phyloP scores from a whole-genome alignment of 2,329 filamentous ascomycete genomes.

The Ophiocordyceps sinensis region DNA sequence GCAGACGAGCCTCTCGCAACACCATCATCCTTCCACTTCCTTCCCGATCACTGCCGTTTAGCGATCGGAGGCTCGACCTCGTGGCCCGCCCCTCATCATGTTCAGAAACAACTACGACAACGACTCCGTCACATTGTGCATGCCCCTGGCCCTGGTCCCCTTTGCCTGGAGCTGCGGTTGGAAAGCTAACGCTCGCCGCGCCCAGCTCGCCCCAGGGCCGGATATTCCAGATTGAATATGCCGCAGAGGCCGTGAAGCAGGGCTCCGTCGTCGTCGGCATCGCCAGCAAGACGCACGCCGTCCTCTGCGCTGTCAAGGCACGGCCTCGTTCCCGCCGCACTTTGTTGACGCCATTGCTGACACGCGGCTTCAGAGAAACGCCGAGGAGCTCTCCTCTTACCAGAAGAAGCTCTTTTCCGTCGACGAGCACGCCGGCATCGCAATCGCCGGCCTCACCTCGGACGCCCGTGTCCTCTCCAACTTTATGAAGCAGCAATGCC shows the following conservation, averaged over 20 bases:
- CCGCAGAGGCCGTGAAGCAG: constrained; percentile 96
- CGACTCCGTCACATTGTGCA: constrained; percentile 98
- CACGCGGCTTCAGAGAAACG: constrained; percentile 64
- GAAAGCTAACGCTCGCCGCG: constrained; percentile 9
- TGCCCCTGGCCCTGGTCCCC: constrained; percentile 9
- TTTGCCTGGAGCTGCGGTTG: not conserved
- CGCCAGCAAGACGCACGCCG: constrained; percentile 94
- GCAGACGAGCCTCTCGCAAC: too few relatives aligned
- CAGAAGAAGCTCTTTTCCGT: constrained; percentile 98
- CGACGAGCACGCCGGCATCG: constrained; percentile 89
- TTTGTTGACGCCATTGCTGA: not conserved
- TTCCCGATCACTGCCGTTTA: not conserved
- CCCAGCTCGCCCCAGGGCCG: constrained; percentile 93
- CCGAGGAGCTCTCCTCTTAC: constrained; percentile 98
- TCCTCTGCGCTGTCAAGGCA: constrained; percentile 94
- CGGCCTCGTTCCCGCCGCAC: constrained; percentile 7
- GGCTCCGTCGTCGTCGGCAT: constrained; percentile 95
- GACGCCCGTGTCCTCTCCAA: constrained; percentile 98
- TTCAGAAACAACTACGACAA: constrained; percentile 99
- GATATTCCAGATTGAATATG: constrained; percentile 99
- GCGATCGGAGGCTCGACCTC: constrained; percentile 7
- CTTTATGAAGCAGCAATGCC: constrained; percentile 99
- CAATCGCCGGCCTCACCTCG: constrained; percentile 90
- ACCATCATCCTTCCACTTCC: not conserved
- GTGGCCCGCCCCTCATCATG: constrained; percentile 44